A percentile compares a stretch with the other conserved stretches of the same genome.
Conservation (phyloP, 257 asterid genomes). For the Gentiana straminea region DNA sequence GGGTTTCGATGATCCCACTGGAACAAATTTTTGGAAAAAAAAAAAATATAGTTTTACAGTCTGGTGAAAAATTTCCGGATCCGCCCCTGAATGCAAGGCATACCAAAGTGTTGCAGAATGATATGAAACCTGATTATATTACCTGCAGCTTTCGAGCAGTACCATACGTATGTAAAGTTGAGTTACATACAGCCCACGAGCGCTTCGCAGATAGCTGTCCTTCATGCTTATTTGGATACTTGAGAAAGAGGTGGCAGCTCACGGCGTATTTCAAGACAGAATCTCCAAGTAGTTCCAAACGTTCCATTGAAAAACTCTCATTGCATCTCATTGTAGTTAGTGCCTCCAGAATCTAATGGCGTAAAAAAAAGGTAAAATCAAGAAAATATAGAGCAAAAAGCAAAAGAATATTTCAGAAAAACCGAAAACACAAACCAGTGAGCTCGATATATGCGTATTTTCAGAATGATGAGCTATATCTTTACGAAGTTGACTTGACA, state of each 20-base stretch:
- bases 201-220: conserved; percentile 57
- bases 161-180: conserved; percentile 66
- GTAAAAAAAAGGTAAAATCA: conserved; percentile 13
- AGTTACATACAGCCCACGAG: conserved; percentile 40
- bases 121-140: neutral
- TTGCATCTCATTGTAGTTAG: conserved; percentile 69
- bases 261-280: conserved; percentile 70
- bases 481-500: conserved; percentile 84
- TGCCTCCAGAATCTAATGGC: conserved; percentile 74
- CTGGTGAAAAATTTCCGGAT: too few species aligned
- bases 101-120: neutral
- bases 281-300: conserved; percentile 90
- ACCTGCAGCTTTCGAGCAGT: conserved; percentile 70
- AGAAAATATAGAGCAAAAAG: conserved; percentile 6
- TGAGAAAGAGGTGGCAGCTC: conserved; percentile 73
- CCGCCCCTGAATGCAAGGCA: too few species aligned
- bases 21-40: too few species aligned
- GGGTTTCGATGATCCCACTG: too few species aligned
- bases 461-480: conserved; percentile 44
- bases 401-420: neutral
- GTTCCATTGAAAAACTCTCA: conserved; percentile 92
- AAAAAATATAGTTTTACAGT: too few species aligned
- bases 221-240: conserved; percentile 64
- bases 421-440: conserved; percentile 40
- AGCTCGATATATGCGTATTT: conserved; percentile 42